Conservation (phyloP, 495 filamentous ascomycete genomes). For the Sordaria brevicollis region DNA sequence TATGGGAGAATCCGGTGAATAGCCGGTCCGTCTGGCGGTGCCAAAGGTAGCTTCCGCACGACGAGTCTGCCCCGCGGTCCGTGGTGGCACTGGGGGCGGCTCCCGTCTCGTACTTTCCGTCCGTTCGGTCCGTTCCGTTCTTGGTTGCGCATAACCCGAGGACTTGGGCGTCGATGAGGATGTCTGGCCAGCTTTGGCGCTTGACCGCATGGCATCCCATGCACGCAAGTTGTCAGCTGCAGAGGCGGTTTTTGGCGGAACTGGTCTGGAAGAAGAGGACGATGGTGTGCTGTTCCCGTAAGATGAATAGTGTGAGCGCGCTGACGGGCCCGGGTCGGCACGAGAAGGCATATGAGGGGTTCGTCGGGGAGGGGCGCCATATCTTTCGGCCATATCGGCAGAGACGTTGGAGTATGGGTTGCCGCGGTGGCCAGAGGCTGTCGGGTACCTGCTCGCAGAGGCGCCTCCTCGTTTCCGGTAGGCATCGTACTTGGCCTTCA, state of each 20-base stretch:
- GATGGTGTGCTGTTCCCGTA: conserved; percentile 26
- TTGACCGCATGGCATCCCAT: conserved; percentile 56
- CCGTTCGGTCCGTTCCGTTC: conserved; percentile 23
- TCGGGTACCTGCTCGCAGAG: conserved; percentile 20
- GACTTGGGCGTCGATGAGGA: background rate
- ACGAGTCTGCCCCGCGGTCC: conserved; percentile 32
- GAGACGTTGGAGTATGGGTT: conserved; percentile 42
- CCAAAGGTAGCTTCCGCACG: conserved; percentile 37
- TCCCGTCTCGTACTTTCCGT: conserved; percentile 2
- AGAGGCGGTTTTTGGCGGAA: conserved; percentile 41
- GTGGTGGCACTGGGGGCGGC: conserved; percentile 19
- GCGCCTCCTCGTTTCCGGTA: conserved; percentile 34
- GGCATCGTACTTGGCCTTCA: conserved; percentile 66
- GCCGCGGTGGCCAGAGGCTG: conserved; percentile 35
- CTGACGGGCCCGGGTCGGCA: conserved; percentile 9
- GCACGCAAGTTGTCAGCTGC: conserved; percentile 51
- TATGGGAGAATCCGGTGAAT: conserved; percentile 27
- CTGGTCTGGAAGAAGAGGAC: conserved; percentile 21
- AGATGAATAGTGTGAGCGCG: conserved; percentile 9
- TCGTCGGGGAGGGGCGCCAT: conserved; percentile 36
- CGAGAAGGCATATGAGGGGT: conserved; percentile 20
- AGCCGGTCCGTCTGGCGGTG: conserved; percentile 24
- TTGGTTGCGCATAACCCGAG: background rate
- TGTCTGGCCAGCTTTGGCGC: conserved; percentile 3
- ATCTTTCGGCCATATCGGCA: conserved; percentile 22